phyloP scores from a whole-genome alignment of 352 stramenopile genomes.

The Phytophthora hybrid region DNA sequence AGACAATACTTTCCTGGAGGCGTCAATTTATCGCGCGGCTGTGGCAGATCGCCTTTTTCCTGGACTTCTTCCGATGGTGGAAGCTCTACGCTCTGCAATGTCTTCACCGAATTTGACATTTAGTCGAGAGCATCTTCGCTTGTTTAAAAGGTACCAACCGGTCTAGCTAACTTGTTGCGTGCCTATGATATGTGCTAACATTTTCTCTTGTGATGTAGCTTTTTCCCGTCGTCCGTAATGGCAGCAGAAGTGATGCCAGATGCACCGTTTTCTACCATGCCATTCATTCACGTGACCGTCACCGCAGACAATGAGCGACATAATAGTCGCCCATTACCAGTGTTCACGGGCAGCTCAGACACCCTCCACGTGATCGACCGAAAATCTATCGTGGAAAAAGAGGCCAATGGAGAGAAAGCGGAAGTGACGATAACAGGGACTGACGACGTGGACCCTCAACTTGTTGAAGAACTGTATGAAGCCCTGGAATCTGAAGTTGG shows the following conservation, averaged over 20 bases:
- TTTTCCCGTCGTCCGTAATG: conserved; percentile 32
- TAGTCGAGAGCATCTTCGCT: conserved; percentile 42
- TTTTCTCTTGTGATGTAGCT: conserved; percentile 25
- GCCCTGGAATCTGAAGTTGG: conserved; percentile 40
- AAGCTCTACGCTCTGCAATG: conserved; percentile 39
- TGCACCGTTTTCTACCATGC: conserved; percentile 33
- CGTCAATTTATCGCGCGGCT: conserved; percentile 56
- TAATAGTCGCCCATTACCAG: conserved; percentile 13
- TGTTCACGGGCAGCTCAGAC: conserved; percentile 35
- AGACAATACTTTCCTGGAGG: conserved; percentile 40
- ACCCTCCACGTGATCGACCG: conserved; percentile 49
- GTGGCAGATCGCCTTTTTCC: conserved; percentile 55
- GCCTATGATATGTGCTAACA: conserved; percentile 17
- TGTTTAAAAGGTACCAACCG: conserved; percentile 55
- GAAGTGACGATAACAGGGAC: conserved; percentile 34
- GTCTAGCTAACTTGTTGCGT: background rate
- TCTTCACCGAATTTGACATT: conserved; percentile 22
- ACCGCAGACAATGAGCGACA: background rate
- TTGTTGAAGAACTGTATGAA: conserved; percentile 44
- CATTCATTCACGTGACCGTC: conserved; percentile 34
- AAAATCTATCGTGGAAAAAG: conserved; percentile 50
- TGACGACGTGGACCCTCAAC: conserved; percentile 26
- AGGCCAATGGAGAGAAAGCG: conserved; percentile 28
- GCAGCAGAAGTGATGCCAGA: background rate
- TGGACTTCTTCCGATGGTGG: conserved; percentile 31